These are phyloP conservation scores for Cladosporium halotolerans DNA, from an alignment of 2,329 filamentous ascomycete genomes.

Conservation along the genomic window DNA sequence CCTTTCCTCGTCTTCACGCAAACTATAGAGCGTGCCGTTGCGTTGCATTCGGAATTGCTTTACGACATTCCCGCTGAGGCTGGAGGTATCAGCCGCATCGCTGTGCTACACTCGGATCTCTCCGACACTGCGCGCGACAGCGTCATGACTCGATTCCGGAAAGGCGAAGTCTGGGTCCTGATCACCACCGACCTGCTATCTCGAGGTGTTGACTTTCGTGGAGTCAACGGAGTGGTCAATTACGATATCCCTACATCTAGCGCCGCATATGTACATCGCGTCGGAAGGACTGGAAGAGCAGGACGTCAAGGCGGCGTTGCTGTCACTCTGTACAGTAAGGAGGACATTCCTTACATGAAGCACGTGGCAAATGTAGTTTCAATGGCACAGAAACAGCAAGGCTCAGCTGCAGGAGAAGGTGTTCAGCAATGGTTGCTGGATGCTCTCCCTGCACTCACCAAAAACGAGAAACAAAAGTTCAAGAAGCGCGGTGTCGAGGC, in stretches of 20 bases:
- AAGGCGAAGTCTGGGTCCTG: constrained; percentile 89
- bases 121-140: constrained; percentile 66
- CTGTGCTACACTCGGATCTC: constrained; percentile 82
- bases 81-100: constrained; percentile 76
- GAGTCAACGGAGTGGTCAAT: constrained; percentile 93
- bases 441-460: constrained; percentile 74
- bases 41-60: constrained; percentile 80
- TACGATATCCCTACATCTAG: constrained; percentile 93
- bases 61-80: constrained; percentile 91
- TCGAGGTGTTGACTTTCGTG: constrained; percentile 88
- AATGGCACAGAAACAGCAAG: constrained; percentile 65
- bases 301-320: constrained; percentile 82
- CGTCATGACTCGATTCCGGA: constrained; percentile 85
- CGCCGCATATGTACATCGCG: constrained; percentile 86
- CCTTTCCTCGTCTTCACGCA: constrained; percentile 96
- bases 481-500: constrained; percentile 77
- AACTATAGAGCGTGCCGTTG: constrained; percentile 83
- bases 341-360: constrained; percentile 85
- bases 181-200: constrained; percentile 93
- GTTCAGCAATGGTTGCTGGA: constrained; percentile 84
- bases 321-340: constrained; percentile 91
- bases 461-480: constrained; percentile 75
- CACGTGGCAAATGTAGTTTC: constrained; percentile 90
- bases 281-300: constrained; percentile 82
- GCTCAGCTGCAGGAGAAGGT: constrained; percentile 37